Percentiles rank a stretch among this genome's conserved stretches.
These are phyloP conservation scores for Ganoderma lingzhi DNA, from an alignment of 1,284 basidiomycete species.

Conservation along the genomic window DNA sequence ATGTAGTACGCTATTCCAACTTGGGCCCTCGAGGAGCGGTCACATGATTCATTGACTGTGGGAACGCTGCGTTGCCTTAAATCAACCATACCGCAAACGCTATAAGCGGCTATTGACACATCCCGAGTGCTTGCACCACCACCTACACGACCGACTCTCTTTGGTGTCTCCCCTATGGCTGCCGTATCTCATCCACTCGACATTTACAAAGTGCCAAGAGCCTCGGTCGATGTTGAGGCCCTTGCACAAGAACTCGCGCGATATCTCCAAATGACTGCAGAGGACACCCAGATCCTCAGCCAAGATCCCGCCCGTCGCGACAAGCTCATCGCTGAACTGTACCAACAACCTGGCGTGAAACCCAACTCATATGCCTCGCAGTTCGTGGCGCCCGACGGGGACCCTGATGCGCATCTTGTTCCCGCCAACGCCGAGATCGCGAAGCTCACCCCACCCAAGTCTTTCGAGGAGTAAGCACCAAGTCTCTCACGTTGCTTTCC, in stretches of 20 bases:
- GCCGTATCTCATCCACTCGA: background rate
- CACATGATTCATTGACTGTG: too few relatives aligned
- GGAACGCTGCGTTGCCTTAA: too few relatives aligned
- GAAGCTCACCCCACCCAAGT: constrained; percentile 1
- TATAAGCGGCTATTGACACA: too few relatives aligned
- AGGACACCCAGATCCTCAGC: background rate
- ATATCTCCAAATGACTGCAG: background rate
- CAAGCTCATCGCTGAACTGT: background rate
- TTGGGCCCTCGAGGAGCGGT: too few relatives aligned
- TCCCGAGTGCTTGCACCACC: too few relatives aligned
- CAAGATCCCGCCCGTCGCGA: background rate
- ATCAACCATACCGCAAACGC: too few relatives aligned
- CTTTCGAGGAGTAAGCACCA: background rate
- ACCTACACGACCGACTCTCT: too few relatives aligned
- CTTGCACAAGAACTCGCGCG: background rate
- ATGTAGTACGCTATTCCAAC: too few relatives aligned
- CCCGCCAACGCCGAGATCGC: background rate
- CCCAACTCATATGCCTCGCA: background rate
- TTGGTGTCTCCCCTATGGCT: too few relatives aligned
- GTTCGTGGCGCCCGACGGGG: background rate
- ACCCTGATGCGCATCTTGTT: background rate
- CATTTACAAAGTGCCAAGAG: background rate
- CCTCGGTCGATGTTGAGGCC: background rate
- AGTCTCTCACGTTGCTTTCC: background rate
- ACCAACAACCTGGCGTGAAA: background rate